phyloP scores from a whole-genome alignment of 352 stramenopile genomes.

The Phytopythium cucurbitacearum region DNA sequence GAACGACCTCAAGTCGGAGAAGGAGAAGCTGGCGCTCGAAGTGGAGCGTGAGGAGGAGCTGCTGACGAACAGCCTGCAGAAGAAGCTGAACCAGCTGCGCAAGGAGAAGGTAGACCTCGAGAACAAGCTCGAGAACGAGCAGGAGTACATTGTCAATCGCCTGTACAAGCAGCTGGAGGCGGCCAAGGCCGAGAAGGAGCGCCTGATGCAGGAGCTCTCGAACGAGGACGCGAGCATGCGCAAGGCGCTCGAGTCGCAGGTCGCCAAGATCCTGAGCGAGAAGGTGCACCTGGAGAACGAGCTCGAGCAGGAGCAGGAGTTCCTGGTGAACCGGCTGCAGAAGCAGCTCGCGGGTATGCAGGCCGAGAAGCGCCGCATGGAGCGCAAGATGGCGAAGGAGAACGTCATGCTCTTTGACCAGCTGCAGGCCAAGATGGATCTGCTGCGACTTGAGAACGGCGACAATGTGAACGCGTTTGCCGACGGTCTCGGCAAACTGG shows the following conservation, averaged over 20 bases:
- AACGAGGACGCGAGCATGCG: constrained; percentile 61
- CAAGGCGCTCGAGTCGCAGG: constrained; percentile 68
- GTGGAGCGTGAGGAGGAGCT: constrained; percentile 90
- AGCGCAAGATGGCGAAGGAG: constrained; percentile 72
- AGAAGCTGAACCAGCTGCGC: constrained; percentile 85
- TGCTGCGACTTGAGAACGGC: constrained; percentile 43
- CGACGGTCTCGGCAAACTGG: constrained; percentile 43
- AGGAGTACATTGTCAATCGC: constrained; percentile 92
- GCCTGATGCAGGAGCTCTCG: constrained; percentile 59
- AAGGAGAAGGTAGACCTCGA: constrained; percentile 90
- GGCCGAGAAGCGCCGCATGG: constrained; percentile 63
- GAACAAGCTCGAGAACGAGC: constrained; percentile 90
- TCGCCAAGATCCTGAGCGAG: constrained; percentile 77
- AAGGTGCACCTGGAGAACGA: constrained; percentile 86
- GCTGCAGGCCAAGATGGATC: constrained; percentile 59
- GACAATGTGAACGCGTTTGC: constrained; percentile 61
- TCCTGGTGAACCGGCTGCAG: constrained; percentile 81
- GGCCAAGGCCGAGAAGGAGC: constrained; percentile 63
- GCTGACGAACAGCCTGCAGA: constrained; percentile 87
- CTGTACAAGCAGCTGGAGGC: constrained; percentile 82
- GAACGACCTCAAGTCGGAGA: constrained; percentile 79
- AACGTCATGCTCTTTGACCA: constrained; percentile 66
- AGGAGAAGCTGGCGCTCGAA: constrained; percentile 85
- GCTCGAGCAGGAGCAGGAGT: constrained; percentile 86
- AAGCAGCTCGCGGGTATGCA: constrained; percentile 74